Percentiles rank a stretch among this genome's conserved stretches.
phyloP scores from a whole-genome alignment of 148 eudicot genomes.

The Dysphania ambrosioides region DNA sequence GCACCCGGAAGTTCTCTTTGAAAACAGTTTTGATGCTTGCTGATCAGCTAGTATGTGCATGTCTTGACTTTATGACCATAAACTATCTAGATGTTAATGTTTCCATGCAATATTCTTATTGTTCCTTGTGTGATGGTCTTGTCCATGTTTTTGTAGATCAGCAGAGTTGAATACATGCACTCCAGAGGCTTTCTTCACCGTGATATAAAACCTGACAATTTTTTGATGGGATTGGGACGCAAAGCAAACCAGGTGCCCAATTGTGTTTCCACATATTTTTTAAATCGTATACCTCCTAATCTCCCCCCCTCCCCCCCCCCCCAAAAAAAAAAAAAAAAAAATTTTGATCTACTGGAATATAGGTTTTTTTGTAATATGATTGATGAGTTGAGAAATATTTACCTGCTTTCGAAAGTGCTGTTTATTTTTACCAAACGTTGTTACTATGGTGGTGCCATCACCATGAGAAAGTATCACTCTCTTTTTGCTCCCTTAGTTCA shows the following conservation, averaged over 20 bases:
- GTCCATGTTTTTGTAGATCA: conserved; percentile 34
- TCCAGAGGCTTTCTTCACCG: conserved; percentile 64
- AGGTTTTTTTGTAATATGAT: background rate
- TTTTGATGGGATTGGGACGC: conserved; percentile 56
- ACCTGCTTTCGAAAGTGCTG: background rate
- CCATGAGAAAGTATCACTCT: background rate
- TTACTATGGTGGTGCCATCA: background rate
- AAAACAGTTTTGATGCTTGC: conserved; percentile 65
- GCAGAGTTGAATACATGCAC: conserved; percentile 63
- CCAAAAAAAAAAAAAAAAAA: no score
- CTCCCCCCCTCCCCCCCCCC: no score
- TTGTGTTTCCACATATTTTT: background rate
- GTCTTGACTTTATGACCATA: background rate
- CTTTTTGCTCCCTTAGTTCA: background rate
- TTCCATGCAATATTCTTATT: background rate
- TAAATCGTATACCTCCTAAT: background rate
- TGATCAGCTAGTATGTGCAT: conserved; percentile 44
- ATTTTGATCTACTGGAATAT: no score
- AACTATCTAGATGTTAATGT: background rate
- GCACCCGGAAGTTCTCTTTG: conserved; percentile 45
- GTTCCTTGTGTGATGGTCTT: background rate
- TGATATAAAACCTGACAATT: conserved; percentile 64
- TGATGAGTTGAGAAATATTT: background rate
- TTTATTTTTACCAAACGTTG: no score
- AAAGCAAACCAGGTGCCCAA: conserved; percentile 53